These are phyloP conservation scores for Candida ovalis DNA, from an alignment of 805 yeast genomes.

Conservation along the genomic window DNA sequence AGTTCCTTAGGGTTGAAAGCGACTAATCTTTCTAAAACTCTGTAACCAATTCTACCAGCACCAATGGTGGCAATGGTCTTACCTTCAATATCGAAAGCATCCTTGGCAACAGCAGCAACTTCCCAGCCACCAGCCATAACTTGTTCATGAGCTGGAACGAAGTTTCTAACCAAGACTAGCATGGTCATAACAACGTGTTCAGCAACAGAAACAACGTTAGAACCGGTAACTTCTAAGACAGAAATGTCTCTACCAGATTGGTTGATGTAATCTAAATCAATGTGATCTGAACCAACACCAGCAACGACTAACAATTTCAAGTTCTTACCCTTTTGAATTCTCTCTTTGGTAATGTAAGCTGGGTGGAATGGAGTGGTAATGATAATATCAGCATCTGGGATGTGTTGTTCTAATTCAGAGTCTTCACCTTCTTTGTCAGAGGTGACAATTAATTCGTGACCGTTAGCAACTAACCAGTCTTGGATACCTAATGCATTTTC, in stretches of 20 bases:
- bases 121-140: constrained; percentile 64
- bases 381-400: constrained; percentile 70
- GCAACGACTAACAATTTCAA: constrained; percentile 72
- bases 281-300: constrained; percentile 83
- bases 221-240: constrained; percentile 79
- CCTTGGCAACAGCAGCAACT: constrained; percentile 72
- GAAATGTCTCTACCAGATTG: constrained; percentile 60
- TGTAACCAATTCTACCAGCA: constrained; percentile 76
- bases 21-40: constrained; percentile 65
- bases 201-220: constrained; percentile 76
- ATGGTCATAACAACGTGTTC: constrained; percentile 78
- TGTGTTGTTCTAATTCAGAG: constrained; percentile 58
- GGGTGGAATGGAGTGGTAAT: constrained; percentile 86
- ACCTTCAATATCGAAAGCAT: constrained; percentile 70
- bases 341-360: constrained; percentile 63
- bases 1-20: constrained; percentile 75
- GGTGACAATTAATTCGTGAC: constrained; percentile 65
- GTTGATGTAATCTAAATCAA: constrained; percentile 59
- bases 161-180: constrained; percentile 67
- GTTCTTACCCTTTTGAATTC: constrained; percentile 66
- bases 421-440: constrained; percentile 61
- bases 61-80: constrained; percentile 79
- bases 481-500: constrained; percentile 76
- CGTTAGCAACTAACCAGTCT: constrained; percentile 57
- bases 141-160: constrained; percentile 74